Base-by-base conservation (phyloP, 352 stramenopile species). In the Blastocystis sp. region DNA sequence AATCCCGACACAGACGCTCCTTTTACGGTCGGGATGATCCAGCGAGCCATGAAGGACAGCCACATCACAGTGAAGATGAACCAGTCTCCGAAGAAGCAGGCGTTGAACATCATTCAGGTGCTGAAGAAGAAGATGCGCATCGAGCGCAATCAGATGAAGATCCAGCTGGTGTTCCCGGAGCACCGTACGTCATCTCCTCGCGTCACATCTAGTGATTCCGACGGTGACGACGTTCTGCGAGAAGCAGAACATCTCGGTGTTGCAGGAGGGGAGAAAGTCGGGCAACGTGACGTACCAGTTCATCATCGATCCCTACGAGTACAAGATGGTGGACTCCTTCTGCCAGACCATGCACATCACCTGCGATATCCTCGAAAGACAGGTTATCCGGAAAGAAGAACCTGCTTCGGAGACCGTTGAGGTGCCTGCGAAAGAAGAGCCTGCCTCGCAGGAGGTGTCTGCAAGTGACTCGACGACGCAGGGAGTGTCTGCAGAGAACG, bases 11-110 rank as follows among this genome's bases (percentile, higher is more conserved):
- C 94, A 56, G 96, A 98, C 62, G 92, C 95, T 1, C 96, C 96
- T 24, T 99, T 98, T 90, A 97, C 97, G 2, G 95, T 96, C 90
- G 95, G 93, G 9, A 96, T 98, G 90, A 98, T 99, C 87, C 93
- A 98, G 91, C 94, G 96, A 66, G 94, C 96, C 20, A 98, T 99
- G 95, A 96, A 97, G 88, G 93, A 97, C 87, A 95, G 96, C 53
- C 95, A 98, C 87, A 98, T 98, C 91, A 94, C 94, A 16, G 94
- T 98, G 20, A 94, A 98, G 68, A 95, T 95, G 8, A 98, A 96
- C 76, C 94, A 95, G 47, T 95, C 93, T 79, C 93, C 97, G 34
- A 99, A 99, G 93, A 94, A 97, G 90, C 90, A 98, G 92, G 95
- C 95, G 87, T 92, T 99, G 45, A 96, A 99, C 91, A 94, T 98